phyloP scores from a whole-genome alignment of 495 filamentous ascomycete species.

The Neurospora terricola region DNA sequence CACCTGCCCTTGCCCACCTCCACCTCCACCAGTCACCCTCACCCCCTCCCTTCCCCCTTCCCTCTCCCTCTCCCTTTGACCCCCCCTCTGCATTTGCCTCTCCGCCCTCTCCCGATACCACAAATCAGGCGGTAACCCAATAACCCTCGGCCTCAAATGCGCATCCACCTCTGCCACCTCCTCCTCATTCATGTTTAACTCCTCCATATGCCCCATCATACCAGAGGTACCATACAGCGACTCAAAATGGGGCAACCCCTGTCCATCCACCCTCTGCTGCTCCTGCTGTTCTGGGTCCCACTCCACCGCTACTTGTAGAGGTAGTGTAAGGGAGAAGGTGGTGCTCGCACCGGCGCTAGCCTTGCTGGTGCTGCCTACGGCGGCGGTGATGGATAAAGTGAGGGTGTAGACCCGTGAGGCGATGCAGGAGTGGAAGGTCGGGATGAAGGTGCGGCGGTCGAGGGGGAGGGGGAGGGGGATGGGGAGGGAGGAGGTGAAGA shows the following conservation, averaged over 20 bases:
- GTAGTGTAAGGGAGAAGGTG: conserved; percentile 57
- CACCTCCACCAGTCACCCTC: background rate
- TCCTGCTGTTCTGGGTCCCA: conserved; percentile 5
- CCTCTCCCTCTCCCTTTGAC: background rate
- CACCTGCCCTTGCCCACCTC: background rate
- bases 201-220: background rate
- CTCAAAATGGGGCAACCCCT: conserved; percentile 29
- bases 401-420: conserved; percentile 70
- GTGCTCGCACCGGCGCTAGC: conserved; percentile 33
- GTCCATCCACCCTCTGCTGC: conserved; percentile 1
- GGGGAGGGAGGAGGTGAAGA: conserved; percentile 54
- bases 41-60: background rate
- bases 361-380: conserved; percentile 19
- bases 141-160: conserved; percentile 35
- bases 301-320: conserved; percentile 62
- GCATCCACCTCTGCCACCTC: conserved; percentile 34
- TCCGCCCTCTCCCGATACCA: conserved; percentile 4
- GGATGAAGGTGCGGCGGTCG: conserved; percentile 59
- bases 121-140: conserved; percentile 23
- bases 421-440: conserved; percentile 85
- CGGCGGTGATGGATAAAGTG: conserved; percentile 53
- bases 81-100: background rate
- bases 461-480: conserved; percentile 67
- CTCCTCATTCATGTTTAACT: background rate
- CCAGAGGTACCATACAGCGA: background rate